Base-by-base conservation (phyloP, 257 asterid genomes). In the Osmanthus fragrans region DNA sequence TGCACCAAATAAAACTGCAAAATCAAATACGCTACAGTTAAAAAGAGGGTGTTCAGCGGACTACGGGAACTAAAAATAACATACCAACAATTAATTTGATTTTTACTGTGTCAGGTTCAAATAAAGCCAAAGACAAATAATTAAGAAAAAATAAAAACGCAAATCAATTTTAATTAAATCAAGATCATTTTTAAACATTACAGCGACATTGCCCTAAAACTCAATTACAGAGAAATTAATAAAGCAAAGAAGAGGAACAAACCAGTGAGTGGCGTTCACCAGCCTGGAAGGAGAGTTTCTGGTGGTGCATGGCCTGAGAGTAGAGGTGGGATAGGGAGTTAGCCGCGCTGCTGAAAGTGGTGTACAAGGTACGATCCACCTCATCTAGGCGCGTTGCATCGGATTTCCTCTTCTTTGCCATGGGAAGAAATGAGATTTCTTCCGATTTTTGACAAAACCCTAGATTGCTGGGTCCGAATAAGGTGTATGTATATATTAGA, bases 381-480 rank as follows among this genome's bases (percentile, higher is more conserved):
- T 92, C 97, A 76, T 94, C 98, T 69, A 92, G 85, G 77, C 97
- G 84, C 66, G 93, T 80, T 49, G 97, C 91, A 73, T 89, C 87
- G 76, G 98, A 94, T 87, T 94, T 94, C 88, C 97, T 87, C 87
- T 94, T 94, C 92, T 92, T 94, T 30, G 87, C 94, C 98, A 94
- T 94, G 78, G 37, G n/a, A 10, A 40, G 70, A 8, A 67, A 71
- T 77, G 58, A 51, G 18, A 34, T 73, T 51, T 42, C 51, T 3
- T 11, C 51, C 3, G 51, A 42, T 1, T 30, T 54, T 32, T 25
- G 12, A 23, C 49, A 73, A 83, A 86, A 81, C 89, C 89, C 87
- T 86, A 84, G 80, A 74, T 78, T 66, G 80, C 64, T 77, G 73
- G 72, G 77, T 78, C 60, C 21, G 69, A 21, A 39, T 58, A 74